Conservation (phyloP, 2,329 filamentous ascomycete species). For the Zymoseptoria crescenta region DNA sequence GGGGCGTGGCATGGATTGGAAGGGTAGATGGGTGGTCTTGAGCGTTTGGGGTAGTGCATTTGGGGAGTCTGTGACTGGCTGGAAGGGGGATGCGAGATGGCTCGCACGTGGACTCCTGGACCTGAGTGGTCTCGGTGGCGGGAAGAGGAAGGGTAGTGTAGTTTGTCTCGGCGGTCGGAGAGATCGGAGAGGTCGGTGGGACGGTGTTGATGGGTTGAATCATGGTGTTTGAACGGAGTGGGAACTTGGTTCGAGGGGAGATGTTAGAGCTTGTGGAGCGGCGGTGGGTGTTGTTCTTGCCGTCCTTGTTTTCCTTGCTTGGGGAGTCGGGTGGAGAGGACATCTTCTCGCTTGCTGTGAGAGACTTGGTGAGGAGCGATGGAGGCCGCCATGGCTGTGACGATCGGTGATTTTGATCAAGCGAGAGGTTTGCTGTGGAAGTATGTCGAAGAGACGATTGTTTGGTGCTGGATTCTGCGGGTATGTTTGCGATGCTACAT, state of each 20-base stretch:
- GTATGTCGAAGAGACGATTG: background rate
- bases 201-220: background rate
- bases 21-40: too few relatives aligned
- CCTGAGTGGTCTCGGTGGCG: background rate
- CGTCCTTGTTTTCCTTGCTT: background rate
- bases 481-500: background rate
- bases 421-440: background rate
- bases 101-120: too few relatives aligned
- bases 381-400: background rate
- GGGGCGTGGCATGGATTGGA: too few relatives aligned
- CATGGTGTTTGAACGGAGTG: background rate
- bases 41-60: too few relatives aligned
- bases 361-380: background rate
- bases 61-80: too few relatives aligned
- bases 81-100: too few relatives aligned
- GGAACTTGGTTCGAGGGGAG: background rate
- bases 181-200: background rate
- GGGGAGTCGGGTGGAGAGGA: background rate
- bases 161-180: background rate
- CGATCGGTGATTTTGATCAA: background rate
- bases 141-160: background rate
- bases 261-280: background rate
- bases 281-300: background rate
- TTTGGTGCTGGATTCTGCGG: background rate
- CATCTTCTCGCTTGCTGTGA: background rate